Evolutionary conservation across 345 rosid genomes (phyloP).

Genomic region (Aquilaria sinensis): DNA sequence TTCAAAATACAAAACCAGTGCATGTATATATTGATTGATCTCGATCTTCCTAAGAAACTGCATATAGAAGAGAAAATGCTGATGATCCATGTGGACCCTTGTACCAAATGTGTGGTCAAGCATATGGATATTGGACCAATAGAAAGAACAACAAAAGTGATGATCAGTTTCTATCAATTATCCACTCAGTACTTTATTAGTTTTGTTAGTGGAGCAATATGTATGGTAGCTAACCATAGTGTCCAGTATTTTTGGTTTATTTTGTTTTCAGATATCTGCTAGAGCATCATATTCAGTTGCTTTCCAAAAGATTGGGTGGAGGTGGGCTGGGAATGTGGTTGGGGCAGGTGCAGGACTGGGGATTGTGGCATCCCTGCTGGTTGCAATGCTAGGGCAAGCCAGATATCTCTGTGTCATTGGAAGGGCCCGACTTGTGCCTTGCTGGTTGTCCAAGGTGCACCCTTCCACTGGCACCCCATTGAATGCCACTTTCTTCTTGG

Average conservation of each 20-base stretch:
- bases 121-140: too few relatives aligned
- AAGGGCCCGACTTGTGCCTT: slow-evolving; percentile 80
- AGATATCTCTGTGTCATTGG: slow-evolving; percentile 92
- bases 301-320: slow-evolving; percentile 62
- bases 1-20: too few relatives aligned
- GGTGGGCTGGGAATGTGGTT: slow-evolving; percentile 83
- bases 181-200: too few relatives aligned
- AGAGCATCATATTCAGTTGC: slow-evolving; percentile 63
- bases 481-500: slow-evolving; percentile 92
- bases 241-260: background rate
- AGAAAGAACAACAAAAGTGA: too few relatives aligned
- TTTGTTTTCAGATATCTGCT: slow-evolving; percentile 38
- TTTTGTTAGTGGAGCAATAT: too few relatives aligned
- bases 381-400: slow-evolving; percentile 98
- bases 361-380: slow-evolving; percentile 87
- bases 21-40: too few relatives aligned
- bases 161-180: too few relatives aligned
- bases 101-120: too few relatives aligned
- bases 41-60: background rate
- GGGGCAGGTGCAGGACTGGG: slow-evolving; percentile 96
- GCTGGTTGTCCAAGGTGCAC: slow-evolving; percentile 87
- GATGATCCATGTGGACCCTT: background rate
- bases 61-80: background rate
- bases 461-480: slow-evolving; percentile 94
- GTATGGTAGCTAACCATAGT: too few relatives aligned